A percentile compares a stretch with the other conserved stretches of the same genome.
Conservation (phyloP, 441 rosid genomes). For the Populus hybrid region DNA sequence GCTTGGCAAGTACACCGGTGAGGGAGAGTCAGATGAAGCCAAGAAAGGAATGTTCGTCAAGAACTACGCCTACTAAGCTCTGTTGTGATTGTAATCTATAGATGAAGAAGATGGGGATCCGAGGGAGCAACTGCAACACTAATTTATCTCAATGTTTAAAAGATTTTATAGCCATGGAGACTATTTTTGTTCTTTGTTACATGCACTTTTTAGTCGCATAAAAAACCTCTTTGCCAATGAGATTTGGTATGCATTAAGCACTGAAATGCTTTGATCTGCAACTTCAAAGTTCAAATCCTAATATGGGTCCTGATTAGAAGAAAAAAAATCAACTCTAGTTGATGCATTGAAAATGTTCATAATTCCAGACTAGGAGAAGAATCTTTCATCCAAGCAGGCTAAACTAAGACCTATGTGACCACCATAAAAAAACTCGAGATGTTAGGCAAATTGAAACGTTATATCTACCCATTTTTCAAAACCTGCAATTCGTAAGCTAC, state of each 20-base stretch:
- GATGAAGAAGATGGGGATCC: slow-evolving; percentile 9
- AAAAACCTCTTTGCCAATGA: slow-evolving; percentile 34
- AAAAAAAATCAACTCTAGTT: too few species aligned
- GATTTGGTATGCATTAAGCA: slow-evolving; percentile 23
- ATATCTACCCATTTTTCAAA: neutral
- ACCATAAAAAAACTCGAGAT: too few species aligned
- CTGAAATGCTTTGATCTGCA: neutral
- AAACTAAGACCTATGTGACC: too few species aligned
- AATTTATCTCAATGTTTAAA: slow-evolving; percentile 12
- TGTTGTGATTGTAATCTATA: neutral
- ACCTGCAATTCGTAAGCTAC: neutral
- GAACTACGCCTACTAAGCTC: slow-evolving; percentile 63
- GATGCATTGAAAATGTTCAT: too few species aligned
- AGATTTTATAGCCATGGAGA: slow-evolving; percentile 32
- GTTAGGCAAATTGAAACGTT: neutral
- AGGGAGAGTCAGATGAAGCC: slow-evolving; percentile 93
- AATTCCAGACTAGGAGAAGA: too few species aligned
- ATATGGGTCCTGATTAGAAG: neutral
- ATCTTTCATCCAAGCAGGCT: too few species aligned
- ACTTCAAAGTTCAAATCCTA: neutral
- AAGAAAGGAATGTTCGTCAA: slow-evolving; percentile 87
- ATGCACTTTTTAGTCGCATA: slow-evolving; percentile 31
- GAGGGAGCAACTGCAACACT: neutral
- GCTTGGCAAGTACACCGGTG: slow-evolving; percentile 26
- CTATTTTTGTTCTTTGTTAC: slow-evolving; percentile 46